Conservation (phyloP, 495 filamentous ascomycete species). For the Pyrenula massariospora region DNA sequence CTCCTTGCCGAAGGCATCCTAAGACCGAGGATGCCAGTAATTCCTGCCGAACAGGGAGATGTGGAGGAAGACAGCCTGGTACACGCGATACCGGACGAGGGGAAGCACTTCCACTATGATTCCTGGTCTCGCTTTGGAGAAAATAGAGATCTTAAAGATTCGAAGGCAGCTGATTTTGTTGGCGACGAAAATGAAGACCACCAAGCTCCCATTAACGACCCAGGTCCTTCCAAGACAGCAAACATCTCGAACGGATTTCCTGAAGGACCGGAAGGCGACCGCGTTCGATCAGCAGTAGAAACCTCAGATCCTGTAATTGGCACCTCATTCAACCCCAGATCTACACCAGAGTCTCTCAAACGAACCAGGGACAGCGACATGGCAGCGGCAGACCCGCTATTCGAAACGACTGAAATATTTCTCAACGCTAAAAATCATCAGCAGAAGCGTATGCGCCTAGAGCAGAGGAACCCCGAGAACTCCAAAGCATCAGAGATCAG, state of each 20-base stretch:
- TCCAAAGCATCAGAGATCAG: not conserved
- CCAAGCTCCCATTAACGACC: not conserved
- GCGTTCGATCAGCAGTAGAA: no score
- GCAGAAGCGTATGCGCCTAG: not conserved
- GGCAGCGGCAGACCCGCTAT: not conserved
- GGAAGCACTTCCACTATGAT: no score
- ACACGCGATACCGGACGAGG: no score
- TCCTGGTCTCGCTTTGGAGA: slow-evolving; percentile 5
- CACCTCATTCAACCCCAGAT: not conserved
- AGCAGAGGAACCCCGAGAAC: not conserved
- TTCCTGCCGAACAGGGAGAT: slow-evolving; percentile 9
- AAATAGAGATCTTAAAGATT: slow-evolving; percentile 4
- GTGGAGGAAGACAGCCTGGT: no score
- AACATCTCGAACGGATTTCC: no score
- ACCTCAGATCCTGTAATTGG: not conserved
- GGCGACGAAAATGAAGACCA: not conserved
- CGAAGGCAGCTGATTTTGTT: not conserved
- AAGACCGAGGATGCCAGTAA: slow-evolving; percentile 49
- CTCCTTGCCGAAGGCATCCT: slow-evolving; percentile 62
- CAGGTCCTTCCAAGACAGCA: no score
- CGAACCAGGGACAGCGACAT: not conserved
- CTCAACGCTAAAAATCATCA: not conserved
- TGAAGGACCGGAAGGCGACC: no score
- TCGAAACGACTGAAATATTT: not conserved
- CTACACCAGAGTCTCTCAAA: not conserved